Evolutionary conservation across 2,329 filamentous ascomycete species (phyloP).

Genomic region (Penicillium crustosum): DNA sequence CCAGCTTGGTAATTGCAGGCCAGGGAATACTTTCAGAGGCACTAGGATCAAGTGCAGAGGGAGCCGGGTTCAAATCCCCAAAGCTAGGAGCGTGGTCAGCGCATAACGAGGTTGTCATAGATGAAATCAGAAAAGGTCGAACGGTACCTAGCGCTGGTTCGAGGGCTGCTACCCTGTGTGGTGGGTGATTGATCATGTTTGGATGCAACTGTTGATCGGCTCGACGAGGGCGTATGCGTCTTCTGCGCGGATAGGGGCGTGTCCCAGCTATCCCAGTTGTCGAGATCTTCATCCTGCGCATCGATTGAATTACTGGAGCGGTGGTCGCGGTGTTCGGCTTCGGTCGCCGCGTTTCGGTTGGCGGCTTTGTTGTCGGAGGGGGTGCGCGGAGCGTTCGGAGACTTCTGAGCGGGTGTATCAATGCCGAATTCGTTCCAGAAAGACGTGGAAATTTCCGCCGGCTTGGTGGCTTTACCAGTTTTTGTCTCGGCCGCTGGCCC

Average conservation of each 20-base stretch:
- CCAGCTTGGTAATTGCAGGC: conserved; percentile 68
- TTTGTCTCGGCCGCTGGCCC: conserved; percentile 32
- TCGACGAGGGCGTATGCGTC: conserved; percentile 45
- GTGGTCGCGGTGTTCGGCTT: conserved; percentile 36
- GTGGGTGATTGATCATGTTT: conserved; percentile 48
- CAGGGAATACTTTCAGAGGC: conserved; percentile 56
- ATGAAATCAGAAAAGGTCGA: conserved; percentile 27
- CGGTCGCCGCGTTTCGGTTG: conserved; percentile 25
- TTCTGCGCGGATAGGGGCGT: conserved; percentile 43
- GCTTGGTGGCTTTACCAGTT: conserved; percentile 44
- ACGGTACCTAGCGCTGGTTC: conserved; percentile 55
- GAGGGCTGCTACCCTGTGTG: conserved; percentile 50
- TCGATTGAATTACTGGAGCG: conserved; percentile 27
- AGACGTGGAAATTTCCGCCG: conserved; percentile 45
- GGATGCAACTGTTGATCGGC: conserved; percentile 53
- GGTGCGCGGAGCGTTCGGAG: conserved; percentile 33
- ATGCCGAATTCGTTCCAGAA: conserved; percentile 55
- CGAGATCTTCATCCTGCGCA: conserved; percentile 46
- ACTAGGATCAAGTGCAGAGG: conserved; percentile 32
- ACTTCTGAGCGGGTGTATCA: conserved; percentile 47
- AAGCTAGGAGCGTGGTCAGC: conserved; percentile 37
- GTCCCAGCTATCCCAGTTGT: conserved; percentile 59
- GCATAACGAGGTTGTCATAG: conserved; percentile 30
- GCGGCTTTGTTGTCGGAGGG: conserved; percentile 22
- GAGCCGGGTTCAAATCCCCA: conserved; percentile 37